These are phyloP conservation scores for Zymoseptoria ardabiliae DNA, from an alignment of 2,329 filamentous ascomycete genomes.

Conservation along the genomic window DNA sequence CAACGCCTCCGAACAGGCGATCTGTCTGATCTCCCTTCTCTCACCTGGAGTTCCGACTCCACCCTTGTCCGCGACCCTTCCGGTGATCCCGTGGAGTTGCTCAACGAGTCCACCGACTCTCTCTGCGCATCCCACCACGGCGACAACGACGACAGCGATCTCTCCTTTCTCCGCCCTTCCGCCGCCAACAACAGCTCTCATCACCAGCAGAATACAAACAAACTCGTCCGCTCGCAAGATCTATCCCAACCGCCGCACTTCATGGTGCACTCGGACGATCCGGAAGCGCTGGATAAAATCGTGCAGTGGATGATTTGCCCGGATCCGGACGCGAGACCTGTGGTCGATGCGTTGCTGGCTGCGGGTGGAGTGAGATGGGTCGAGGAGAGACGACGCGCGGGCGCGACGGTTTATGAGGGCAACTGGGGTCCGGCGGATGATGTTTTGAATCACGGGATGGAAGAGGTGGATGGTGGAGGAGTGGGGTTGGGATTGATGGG, in stretches of 20 bases:
- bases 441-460: conserved; percentile 44
- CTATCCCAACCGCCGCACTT: conserved; percentile 69
- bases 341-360: conserved; percentile 63
- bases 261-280: conserved; percentile 71
- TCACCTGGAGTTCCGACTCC: conserved; percentile 71
- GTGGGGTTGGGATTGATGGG: background rate
- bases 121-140: conserved; percentile 23
- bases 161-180: conserved; percentile 27
- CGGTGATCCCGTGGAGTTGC: conserved; percentile 49
- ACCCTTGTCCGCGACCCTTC: conserved; percentile 66
- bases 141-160: conserved; percentile 31
- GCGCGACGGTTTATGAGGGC: conserved; percentile 92
- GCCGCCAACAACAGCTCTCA: conserved; percentile 5
- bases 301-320: conserved; percentile 84
- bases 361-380: conserved; percentile 76
- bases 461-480: conserved; percentile 2
- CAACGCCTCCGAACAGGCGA: conserved; percentile 82
- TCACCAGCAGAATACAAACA: background rate
- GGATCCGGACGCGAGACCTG: conserved; percentile 64
- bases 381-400: conserved; percentile 64
- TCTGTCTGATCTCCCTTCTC: conserved; percentile 76
- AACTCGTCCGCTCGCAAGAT: conserved; percentile 39
- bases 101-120: conserved; percentile 25
- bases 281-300: conserved; percentile 71
- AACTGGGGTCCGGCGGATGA: conserved; percentile 80